Conservation (phyloP, 192 early-diverging fungal genomes). For the Linderina pennispora region DNA sequence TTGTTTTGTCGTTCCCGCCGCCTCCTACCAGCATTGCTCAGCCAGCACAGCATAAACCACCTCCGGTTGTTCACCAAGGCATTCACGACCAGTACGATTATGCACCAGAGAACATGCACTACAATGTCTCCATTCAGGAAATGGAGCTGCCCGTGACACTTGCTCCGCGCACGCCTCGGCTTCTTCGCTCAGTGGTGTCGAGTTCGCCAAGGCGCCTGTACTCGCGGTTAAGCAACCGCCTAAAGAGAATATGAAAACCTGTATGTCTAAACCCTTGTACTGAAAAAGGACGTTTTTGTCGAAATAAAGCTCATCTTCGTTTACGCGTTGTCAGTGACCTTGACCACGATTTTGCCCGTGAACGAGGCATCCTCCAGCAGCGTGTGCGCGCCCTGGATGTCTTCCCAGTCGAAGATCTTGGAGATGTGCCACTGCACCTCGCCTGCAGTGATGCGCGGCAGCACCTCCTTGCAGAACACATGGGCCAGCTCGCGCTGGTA, state of each 20-base stretch:
- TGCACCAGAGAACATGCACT: neutral
- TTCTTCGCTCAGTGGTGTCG: neutral
- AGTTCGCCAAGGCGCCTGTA: neutral
- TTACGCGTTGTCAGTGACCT: constrained; percentile 21
- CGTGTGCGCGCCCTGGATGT: constrained; percentile 59
- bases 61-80: neutral
- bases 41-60: neutral
- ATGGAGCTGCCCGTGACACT: no score
- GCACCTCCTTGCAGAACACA: constrained; percentile 47
- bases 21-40: neutral
- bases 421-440: constrained; percentile 52
- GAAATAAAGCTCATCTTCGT: no score
- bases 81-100: neutral
- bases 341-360: constrained; percentile 60
- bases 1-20: no score
- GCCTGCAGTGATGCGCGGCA: constrained; percentile 47
- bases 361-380: constrained; percentile 59
- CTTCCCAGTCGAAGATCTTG: constrained; percentile 57
- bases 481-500: constrained; percentile 57
- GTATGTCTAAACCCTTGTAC: no score
- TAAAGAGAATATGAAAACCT: neutral
- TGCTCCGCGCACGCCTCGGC: no score
- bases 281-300: neutral
- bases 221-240: neutral
- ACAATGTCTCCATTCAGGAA: no score